These are phyloP conservation scores for Solanum sejunctum DNA, from an alignment of 257 asterid species.

Conservation along the genomic window DNA sequence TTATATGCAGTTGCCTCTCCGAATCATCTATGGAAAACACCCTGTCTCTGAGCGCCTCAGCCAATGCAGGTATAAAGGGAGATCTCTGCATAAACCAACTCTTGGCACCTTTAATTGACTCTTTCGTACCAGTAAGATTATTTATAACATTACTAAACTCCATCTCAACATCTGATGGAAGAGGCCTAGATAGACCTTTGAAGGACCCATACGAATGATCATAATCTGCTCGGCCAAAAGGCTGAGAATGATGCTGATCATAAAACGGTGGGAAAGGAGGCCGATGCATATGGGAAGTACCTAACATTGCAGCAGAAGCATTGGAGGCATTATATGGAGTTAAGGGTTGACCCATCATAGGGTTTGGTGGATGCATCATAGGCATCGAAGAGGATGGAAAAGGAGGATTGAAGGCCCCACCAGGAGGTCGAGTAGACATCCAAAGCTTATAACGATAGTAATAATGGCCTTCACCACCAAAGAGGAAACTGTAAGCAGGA, in stretches of 20 bases:
- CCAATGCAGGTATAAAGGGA: constrained; percentile 61
- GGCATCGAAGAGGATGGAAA: constrained; percentile 57
- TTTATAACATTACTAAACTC: constrained; percentile 79
- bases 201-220: constrained; percentile 57
- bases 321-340: constrained; percentile 29
- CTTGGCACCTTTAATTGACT: constrained; percentile 94
- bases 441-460: constrained; percentile 85
- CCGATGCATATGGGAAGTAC: constrained; percentile 56
- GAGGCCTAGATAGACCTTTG: constrained; percentile 64
- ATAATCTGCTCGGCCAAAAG: constrained; percentile 54
- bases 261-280: constrained; percentile 59
- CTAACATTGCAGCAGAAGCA: constrained; percentile 26
- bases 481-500: constrained; percentile 79
- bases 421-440: constrained; percentile 51
- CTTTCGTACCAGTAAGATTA: constrained; percentile 88
- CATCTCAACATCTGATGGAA: constrained; percentile 88
- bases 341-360: constrained; percentile 62
- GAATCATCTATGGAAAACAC: constrained; percentile 72
- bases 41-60: constrained; percentile 88
- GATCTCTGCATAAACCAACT: constrained; percentile 98
- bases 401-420: constrained; percentile 52
- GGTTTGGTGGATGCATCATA: constrained; percentile 76
- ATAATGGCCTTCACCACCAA: constrained; percentile 95
- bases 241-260: constrained; percentile 69
- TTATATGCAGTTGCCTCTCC: constrained; percentile 84